Evolutionary conservation across 768 basidiomycete species (phyloP), one percentile per base, ranked within the genome.

Genomic region (Sarcomyxa edulis): DNA sequence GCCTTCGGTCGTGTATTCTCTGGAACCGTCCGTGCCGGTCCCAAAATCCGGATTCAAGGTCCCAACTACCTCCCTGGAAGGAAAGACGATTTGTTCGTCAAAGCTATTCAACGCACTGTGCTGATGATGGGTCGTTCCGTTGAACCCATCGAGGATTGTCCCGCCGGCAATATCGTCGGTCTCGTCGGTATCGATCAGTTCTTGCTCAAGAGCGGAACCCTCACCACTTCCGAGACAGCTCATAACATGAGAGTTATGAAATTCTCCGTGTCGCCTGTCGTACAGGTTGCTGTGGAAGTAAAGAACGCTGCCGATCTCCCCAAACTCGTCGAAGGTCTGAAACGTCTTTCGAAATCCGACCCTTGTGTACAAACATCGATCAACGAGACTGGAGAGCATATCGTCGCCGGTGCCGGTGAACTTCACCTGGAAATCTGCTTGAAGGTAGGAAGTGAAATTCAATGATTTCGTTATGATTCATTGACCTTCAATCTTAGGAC

Each of bases 241-340:
- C 95, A 99, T 77, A 99, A 99, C 77, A 96, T 99, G 93, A 90
- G 74, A 72, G 92, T 99, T 65, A 99, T 99, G 95, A 91, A 87
- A 70, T 97, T 97, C 79, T 98, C 94, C 63, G 95, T 99, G 42
- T 98, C 95, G 19, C 95, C 95, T 51, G 95, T 99, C 73, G 95
- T 99, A 32, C 95, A 81, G 62, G 91, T 97, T 57, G 90, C 95
- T 49, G 95, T 99, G 52, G 95, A 99, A 67, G 95, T 97, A 68
- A 97, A 97, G 84, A 99, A 98, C 65, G 92, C 95, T 43, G 79
- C 89, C 42, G 95, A 99, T 76, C 78, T 99, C 29, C 95, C 95
- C 58, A 99, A 99, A 71, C 86, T 99, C 49, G 95, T 98, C 47
- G 95, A 99, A 76, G 95, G 95, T 73, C 87, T 99, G 54, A 99